A percentile compares a stretch with the other conserved stretches of the same genome.
These are phyloP conservation scores for Fomitopsis serialis DNA, from an alignment of 768 basidiomycete genomes.

Conservation along the genomic window DNA sequence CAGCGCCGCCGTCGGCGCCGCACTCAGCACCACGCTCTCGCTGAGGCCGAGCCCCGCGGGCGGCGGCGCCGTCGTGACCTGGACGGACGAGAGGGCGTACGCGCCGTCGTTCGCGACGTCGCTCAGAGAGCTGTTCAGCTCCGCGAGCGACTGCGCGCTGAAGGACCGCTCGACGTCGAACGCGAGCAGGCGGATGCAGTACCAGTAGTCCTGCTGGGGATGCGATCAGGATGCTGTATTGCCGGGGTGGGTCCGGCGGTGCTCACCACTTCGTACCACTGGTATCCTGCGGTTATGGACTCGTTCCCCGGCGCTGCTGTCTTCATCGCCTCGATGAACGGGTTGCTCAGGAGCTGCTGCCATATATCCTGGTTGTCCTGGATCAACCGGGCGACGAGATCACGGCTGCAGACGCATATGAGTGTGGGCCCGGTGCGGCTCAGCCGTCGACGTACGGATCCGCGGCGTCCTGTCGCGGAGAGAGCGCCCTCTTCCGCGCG, in stretches of 20 bases:
- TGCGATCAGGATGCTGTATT: neutral
- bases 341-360: conserved; percentile 6
- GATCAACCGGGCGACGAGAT: conserved; percentile 12
- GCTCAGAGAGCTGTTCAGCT: conserved; percentile 1
- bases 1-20: conserved; percentile 2
- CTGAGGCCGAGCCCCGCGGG: conserved; percentile 5
- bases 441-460: neutral
- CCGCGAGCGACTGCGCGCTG: conserved; percentile 4
- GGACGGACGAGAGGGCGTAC: conserved; percentile 2
- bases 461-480: neutral
- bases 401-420: neutral
- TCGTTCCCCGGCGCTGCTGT: neutral
- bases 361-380: conserved; percentile 10
- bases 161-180: conserved; percentile 8
- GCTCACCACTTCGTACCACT: conserved; percentile 8
- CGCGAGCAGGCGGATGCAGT: conserved; percentile 8
- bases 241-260: neutral
- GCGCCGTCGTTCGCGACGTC: conserved; percentile 1
- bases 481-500: neutral
- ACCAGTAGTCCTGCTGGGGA: conserved; percentile 11
- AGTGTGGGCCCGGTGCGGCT: no score
- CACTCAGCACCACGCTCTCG: conserved; percentile 4
- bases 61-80: conserved; percentile 5
- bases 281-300: conserved; percentile 7
- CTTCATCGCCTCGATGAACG: conserved; percentile 6